Evolutionary conservation across 768 basidiomycete genomes (phyloP), one percentile per base, ranked within the genome.

Genomic region (Cystofilobasidium bisporidii): DNA sequence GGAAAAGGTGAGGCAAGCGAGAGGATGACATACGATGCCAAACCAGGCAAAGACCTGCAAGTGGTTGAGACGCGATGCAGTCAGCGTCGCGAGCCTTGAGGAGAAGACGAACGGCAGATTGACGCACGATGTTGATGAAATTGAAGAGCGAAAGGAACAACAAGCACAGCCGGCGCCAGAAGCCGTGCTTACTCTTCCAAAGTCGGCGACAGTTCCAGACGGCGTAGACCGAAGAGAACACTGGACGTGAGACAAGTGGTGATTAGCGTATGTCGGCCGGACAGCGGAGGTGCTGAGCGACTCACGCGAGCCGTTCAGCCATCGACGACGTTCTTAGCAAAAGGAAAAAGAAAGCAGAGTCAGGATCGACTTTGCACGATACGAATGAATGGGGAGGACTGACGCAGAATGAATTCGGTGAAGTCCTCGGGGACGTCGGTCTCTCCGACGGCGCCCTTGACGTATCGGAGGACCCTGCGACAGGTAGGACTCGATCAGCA

Each of bases 151-250:
- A 71, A 77, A 98, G 90, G 22, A 87, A 69, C 76, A 90, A 83
- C 58, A 99, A 79, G 47, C 83, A 77, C 47, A 82, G 71, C 76
- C 96, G 96, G 33, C 92, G 83, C 58, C 82, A 75, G 24, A 85
- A 71, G 71, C 88, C 88, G 75, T 99, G 94, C 0, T 89, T 89
- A 33, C 87, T 91, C 56, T 80, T 82, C 79, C 86, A 78, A 45
- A 88, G 85, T 78, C 88, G 90, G 10, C 87, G 84, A 50, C 84
- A 81, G 78, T 98, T 92, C 3, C 89, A 88, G 55, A 97, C 84
- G 2, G 94, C 88, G 77, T 97, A 99, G 10, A 90, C 87, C 71
- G 75, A 8, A 89, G 94, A 94, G 77, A 99, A 99, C 84, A 99
- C 96, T 94, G 97, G 43, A 14, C 48, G 1, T 90, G 58, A 26